Evolutionary conservation across 2,329 filamentous ascomycete species (phyloP), one percentile per base, ranked within the genome.

Genomic region (Rutstroemia sydowiana): DNA sequence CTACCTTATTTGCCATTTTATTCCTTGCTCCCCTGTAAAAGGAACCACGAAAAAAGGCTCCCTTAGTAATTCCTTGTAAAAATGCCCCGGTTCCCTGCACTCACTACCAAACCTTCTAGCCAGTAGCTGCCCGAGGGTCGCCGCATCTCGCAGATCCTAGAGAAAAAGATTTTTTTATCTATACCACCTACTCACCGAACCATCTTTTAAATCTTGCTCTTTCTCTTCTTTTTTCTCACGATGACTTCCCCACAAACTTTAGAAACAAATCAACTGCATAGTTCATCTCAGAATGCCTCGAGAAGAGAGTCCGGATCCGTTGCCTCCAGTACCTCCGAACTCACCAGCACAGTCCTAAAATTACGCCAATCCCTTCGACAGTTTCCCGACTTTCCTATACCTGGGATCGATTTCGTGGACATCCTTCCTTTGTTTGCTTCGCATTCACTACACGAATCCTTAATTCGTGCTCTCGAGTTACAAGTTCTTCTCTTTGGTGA

Each of bases 361-460:
- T 78, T 91, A 76, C 77, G 83, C 67, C 71, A 73, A 61, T 81
- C 85, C 55, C 81, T 97, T 62, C 87, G 88, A 71, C 84, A 90
- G 70, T 95, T 89, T 74, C 82, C 84, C 65, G 89, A 97, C 76
- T 97, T 96, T 74, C 92, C 92, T 54, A 84, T 86, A 60, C 84
- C 87, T 42, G 92, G 93, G 69, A 92, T 98, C 67, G 78, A 95
- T 65, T 98, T 98, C 72, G 89, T 96, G 75, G 93, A 98, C 69
- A 97, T 98, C 72, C 85, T 98, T 71, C 93, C 93, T 56, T 85
- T 97, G 67, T 97, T 98, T 76, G 83, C 88, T 68, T 79, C 89
- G 66, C 82, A 84, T 51, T 67, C 70, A 47, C 76, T 87, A 56
- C 92, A 96, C 73, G 76, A 79, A 61, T 78, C 82, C 51, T 84